Evolutionary conservation across 106 monocot species (phyloP).

Genomic region (Dendrobium officinale): DNA sequence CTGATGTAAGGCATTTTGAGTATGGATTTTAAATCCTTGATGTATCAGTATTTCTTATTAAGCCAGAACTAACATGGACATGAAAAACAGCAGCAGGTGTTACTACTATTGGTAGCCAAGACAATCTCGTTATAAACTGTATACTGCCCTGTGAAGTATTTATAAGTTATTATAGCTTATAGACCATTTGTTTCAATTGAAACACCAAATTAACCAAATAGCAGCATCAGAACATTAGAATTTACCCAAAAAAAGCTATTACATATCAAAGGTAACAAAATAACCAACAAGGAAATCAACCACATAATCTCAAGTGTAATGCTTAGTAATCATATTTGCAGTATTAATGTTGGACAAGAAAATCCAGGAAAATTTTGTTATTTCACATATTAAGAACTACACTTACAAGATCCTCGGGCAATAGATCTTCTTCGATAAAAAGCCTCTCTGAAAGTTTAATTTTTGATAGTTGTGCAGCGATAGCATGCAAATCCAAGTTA

Average conservation of each 20-base stretch:
- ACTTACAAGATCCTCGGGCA: conserved; percentile 59
- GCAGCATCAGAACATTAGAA: background rate
- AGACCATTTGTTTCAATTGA: background rate
- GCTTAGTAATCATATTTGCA: background rate
- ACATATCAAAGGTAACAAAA: background rate
- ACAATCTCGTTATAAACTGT: background rate
- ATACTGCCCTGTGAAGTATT: background rate
- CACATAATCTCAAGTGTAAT: background rate
- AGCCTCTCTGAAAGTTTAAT: conserved; percentile 63
- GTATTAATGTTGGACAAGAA: background rate
- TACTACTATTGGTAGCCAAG: background rate
- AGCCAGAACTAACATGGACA: background rate
- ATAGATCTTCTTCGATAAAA: conserved; percentile 68
- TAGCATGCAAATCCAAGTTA: conserved; percentile 69
- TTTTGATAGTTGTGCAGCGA: conserved; percentile 66
- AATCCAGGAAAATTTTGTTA: background rate
- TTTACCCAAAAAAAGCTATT: background rate
- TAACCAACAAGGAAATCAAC: background rate
- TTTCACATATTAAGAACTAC: background rate
- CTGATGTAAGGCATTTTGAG: background rate
- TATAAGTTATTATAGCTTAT: background rate
- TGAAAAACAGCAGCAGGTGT: background rate
- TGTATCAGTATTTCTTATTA: background rate
- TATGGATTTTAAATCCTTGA: background rate
- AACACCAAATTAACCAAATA: too few relatives aligned